These are phyloP conservation scores for Phragmites australis DNA, from an alignment of 176 grass and related monocot species.

Conservation along the genomic window DNA sequence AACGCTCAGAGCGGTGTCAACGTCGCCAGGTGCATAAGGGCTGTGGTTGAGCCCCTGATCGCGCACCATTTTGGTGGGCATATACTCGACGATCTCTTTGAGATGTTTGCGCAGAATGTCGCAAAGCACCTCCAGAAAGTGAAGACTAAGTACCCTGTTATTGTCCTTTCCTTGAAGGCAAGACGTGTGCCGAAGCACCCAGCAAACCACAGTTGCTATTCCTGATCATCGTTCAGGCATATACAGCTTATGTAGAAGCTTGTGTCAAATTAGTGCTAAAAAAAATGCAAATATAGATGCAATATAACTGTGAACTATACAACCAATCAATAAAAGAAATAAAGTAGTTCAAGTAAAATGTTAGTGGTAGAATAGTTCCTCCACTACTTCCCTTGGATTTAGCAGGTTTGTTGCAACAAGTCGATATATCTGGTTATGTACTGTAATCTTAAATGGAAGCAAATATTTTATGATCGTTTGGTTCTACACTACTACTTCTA, in stretches of 20 bases:
- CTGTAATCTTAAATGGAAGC: neutral
- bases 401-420: neutral
- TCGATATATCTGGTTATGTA: neutral
- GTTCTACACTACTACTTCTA: neutral
- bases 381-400: neutral
- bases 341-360: neutral
- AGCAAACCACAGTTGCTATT: neutral
- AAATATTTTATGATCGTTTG: neutral
- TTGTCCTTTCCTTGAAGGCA: slow-evolving; percentile 46
- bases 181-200: neutral
- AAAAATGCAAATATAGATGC: neutral
- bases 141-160: slow-evolving; percentile 48
- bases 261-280: neutral
- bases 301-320: neutral
- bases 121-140: slow-evolving; percentile 38
- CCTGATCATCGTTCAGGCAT: neutral
- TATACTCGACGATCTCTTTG: slow-evolving; percentile 58
- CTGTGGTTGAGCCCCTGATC: slow-evolving; percentile 44
- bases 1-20: slow-evolving; percentile 44
- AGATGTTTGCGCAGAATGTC: slow-evolving; percentile 34
- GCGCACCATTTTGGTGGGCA: slow-evolving; percentile 31
- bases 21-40: slow-evolving; percentile 39
- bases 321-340: neutral
- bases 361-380: neutral
- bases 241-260: neutral